A percentile compares a stretch with the other conserved stretches of the same genome.
phyloP scores from a whole-genome alignment of 176 grass and related monocot genomes.

The Eragrostis curvula region DNA sequence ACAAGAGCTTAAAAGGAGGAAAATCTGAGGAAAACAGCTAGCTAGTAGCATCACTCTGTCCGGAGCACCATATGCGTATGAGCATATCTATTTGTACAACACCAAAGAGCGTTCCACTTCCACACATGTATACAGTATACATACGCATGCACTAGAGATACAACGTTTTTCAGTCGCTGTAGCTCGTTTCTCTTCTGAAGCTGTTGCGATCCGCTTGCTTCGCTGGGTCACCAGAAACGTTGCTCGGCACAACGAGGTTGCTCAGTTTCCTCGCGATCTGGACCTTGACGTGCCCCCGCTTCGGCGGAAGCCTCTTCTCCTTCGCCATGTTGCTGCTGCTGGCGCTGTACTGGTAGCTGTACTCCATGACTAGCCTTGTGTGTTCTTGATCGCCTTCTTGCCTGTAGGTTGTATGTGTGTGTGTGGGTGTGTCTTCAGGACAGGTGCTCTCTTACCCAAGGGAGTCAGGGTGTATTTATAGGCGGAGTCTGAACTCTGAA shows the following conservation, averaged over 20 bases:
- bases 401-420: not conserved
- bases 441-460: not conserved
- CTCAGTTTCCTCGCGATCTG: conserved; percentile 44
- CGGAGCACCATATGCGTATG: not conserved
- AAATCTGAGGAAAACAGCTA: no score
- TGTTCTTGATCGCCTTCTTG: not conserved
- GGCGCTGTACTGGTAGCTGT: conserved; percentile 11
- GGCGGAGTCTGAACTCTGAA: not conserved
- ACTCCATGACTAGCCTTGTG: conserved; percentile 11
- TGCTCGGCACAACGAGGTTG: conserved; percentile 23
- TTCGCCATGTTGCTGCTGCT: conserved; percentile 17
- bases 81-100: not conserved
- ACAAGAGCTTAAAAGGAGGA: no score
- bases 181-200: conserved; percentile 35
- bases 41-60: not conserved
- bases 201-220: conserved; percentile 25
- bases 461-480: conserved; percentile 27
- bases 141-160: not conserved
- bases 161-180: not conserved
- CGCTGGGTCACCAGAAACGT: not conserved
- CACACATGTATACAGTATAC: no score
- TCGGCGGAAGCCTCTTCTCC: conserved; percentile 46
- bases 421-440: not conserved
- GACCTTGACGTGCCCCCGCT: conserved; percentile 45
- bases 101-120: not conserved